Conservation (phyloP, 768 basidiomycete species). For the Rhizopogon roseolus region DNA sequence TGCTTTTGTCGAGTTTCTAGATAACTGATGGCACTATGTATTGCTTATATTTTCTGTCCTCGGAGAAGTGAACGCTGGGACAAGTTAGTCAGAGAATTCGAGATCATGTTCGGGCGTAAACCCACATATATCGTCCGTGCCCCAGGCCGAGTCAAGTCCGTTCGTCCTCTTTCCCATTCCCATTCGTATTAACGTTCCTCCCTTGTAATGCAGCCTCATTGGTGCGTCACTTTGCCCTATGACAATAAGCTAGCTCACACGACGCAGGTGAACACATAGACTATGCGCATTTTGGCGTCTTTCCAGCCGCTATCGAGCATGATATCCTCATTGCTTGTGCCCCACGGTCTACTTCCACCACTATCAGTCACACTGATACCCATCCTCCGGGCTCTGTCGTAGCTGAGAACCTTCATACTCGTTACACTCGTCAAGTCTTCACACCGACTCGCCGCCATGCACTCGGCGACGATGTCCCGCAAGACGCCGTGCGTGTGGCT, state of each 20-base stretch:
- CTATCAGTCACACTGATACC: conserved; percentile 14
- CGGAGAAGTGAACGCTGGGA: conserved; percentile 49
- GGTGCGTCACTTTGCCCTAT: conserved; percentile 17
- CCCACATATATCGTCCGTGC: conserved; percentile 72
- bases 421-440: conserved; percentile 59
- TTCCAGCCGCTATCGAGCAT: conserved; percentile 80
- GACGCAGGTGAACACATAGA: conserved; percentile 77
- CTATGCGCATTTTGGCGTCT: conserved; percentile 77
- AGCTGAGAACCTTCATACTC: conserved; percentile 56
- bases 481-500: conserved; percentile 35
- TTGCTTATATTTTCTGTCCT: background rate
- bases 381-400: conserved; percentile 48
- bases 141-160: conserved; percentile 78
- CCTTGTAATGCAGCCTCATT: conserved; percentile 25
- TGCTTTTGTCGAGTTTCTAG: background rate
- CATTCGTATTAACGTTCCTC: background rate
- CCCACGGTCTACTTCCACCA: conserved; percentile 21
- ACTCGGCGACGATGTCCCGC: conserved; percentile 22
- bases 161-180: background rate
- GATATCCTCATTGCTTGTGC: conserved; percentile 80
- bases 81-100: conserved; percentile 56
- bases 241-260: background rate
- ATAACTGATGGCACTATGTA: background rate
- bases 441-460: conserved; percentile 39
- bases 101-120: conserved; percentile 56